Evolutionary conservation across 148 eudicot genomes (phyloP).

Genomic region (Tetragonia tetragonoides): DNA sequence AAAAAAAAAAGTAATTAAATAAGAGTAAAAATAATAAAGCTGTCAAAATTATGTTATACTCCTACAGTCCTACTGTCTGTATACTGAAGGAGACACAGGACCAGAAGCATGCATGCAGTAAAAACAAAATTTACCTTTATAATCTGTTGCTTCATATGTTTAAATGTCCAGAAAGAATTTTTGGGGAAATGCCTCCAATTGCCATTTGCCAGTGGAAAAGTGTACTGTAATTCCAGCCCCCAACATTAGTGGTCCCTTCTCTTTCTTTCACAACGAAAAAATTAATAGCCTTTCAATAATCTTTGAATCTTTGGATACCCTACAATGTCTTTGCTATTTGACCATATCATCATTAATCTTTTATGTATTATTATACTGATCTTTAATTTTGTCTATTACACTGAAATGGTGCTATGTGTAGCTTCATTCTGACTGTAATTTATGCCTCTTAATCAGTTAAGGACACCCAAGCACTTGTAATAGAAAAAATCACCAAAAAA

Average conservation of each 20-base stretch:
- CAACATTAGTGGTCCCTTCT: slow-evolving; percentile 18
- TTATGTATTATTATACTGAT: no score
- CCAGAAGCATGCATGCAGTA: slow-evolving; percentile 9
- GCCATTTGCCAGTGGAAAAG: not conserved
- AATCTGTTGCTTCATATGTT: not conserved
- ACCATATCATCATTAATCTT: not conserved
- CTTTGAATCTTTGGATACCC: not conserved
- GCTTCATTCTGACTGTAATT: no score
- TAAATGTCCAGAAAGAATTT: slow-evolving; percentile 12
- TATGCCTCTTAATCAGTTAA: no score
- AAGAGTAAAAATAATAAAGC: no score
- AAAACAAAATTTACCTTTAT: slow-evolving; percentile 28
- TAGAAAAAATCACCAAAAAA: no score
- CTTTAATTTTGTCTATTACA: no score
- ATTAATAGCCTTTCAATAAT: not conserved
- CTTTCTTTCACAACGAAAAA: not conserved
- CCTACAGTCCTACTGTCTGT: no score
- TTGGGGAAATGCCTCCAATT: slow-evolving; percentile 9
- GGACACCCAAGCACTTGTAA: no score
- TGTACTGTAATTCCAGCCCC: not conserved
- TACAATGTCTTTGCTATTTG: not conserved
- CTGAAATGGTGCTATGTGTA: no score
- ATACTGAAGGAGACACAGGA: not conserved
- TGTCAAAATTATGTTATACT: no score
- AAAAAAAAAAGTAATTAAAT: not conserved